These are phyloP conservation scores for Anisodus tanguticus DNA, from an alignment of 257 asterid species.

Conservation along the genomic window DNA sequence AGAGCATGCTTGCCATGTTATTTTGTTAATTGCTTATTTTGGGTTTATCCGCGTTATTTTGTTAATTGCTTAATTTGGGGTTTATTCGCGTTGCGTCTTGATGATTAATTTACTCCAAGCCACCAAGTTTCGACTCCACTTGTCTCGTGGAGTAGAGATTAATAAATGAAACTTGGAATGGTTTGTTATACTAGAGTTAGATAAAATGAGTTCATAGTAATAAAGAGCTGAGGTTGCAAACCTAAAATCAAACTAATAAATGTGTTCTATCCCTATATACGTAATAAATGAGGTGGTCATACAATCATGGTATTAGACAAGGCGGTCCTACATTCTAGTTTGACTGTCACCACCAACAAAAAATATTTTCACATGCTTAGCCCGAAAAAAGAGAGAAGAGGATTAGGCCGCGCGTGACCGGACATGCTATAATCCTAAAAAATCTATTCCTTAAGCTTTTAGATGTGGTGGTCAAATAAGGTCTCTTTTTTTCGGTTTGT, in stretches of 20 bases:
- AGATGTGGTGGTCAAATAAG: not conserved
- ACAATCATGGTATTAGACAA: not conserved
- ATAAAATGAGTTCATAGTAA: conserved; percentile 4
- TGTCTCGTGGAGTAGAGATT: not conserved
- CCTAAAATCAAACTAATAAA: conserved; percentile 1
- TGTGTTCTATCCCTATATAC: conserved; percentile 4
- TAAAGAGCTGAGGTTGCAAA: not conserved
- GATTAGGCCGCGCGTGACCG: not conserved
- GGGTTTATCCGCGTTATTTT: not conserved
- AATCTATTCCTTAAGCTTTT: not conserved
- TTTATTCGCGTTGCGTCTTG: not conserved
- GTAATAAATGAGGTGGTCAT: not conserved
- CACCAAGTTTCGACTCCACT: not conserved
- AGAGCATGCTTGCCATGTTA: conserved; percentile 12
- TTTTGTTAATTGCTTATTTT: conserved; percentile 12
- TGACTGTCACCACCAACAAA: not conserved
- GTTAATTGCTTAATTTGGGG: not conserved
- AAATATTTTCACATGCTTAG: not conserved
- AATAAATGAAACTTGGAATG: not conserved
- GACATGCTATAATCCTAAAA: not conserved
- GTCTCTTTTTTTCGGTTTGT: not conserved
- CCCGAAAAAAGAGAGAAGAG: not conserved
- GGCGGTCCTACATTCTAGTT: not conserved
- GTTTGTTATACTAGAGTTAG: not conserved
- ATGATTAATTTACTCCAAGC: conserved; percentile 9